Conservation (phyloP, 768 basidiomycete genomes). For the Multifurca ochricompacta region DNA sequence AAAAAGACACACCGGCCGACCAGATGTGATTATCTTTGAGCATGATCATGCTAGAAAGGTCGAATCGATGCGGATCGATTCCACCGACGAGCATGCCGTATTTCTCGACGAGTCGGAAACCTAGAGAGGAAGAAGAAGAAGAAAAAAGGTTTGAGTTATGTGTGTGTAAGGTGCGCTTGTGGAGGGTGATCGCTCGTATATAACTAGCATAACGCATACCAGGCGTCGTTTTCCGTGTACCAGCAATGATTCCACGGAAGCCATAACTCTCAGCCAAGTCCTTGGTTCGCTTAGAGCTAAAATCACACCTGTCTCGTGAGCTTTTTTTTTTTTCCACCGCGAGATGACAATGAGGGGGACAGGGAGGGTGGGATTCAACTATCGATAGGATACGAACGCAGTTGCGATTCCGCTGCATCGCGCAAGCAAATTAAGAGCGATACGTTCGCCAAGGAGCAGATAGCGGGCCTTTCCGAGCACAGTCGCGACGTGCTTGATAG, state of each 20-base stretch:
- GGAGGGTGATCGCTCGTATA: too few species aligned
- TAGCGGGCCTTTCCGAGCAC: slow-evolving; percentile 85
- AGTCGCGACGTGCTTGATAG: slow-evolving; percentile 81
- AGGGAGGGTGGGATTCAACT: too few species aligned
- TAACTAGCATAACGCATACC: too few species aligned
- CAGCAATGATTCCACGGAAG: slow-evolving; percentile 84
- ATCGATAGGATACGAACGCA: too few species aligned
- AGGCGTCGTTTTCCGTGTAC: slow-evolving; percentile 96
- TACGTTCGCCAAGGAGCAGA: slow-evolving; percentile 84
- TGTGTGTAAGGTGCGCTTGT: too few species aligned
- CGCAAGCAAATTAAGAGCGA: slow-evolving; percentile 88
- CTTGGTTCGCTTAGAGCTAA: slow-evolving; percentile 74
- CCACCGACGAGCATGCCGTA: slow-evolving; percentile 98
- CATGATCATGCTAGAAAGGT: slow-evolving; percentile 99
- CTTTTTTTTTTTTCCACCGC: background rate
- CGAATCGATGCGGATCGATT: slow-evolving; percentile 90
- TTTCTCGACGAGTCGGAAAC: slow-evolving; percentile 95
- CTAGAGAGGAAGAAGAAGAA: slow-evolving; percentile 29
- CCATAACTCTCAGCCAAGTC: slow-evolving; percentile 72
- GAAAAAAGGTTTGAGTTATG: background rate
- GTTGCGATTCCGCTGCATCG: slow-evolving; percentile 97
- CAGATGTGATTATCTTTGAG: slow-evolving; percentile 99
- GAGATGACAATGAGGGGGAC: background rate
- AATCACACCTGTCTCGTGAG: background rate
- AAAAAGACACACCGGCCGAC: slow-evolving; percentile 66